These are phyloP conservation scores for Fistulinella prunicolor DNA, from an alignment of 768 basidiomycete genomes.

Conservation along the genomic window DNA sequence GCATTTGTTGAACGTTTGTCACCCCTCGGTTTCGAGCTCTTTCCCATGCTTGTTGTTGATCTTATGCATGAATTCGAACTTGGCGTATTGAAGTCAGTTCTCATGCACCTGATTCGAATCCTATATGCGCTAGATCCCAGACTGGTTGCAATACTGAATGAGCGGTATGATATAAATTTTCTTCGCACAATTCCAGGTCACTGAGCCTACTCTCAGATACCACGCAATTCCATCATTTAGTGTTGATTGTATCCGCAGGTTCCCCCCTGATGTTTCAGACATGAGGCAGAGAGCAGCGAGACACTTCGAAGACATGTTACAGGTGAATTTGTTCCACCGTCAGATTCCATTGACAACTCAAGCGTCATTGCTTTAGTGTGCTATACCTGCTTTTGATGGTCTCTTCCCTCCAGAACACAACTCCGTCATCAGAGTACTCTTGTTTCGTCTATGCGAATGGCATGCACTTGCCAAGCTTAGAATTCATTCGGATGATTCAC, in stretches of 20 bases:
- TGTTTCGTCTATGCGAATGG: conserved; percentile 23
- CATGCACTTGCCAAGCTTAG: conserved; percentile 28
- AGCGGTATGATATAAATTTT: conserved; percentile 24
- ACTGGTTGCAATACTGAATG: conserved; percentile 22
- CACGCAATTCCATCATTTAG: conserved; percentile 40
- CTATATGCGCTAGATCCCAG: conserved; percentile 13
- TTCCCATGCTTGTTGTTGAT: conserved; percentile 19
- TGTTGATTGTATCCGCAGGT: conserved; percentile 27
- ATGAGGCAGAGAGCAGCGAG: conserved; percentile 35
- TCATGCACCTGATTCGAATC: conserved; percentile 37
- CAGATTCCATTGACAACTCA: not conserved
- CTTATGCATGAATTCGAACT: conserved; percentile 25
- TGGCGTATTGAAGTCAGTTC: conserved; percentile 33
- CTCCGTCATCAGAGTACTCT: conserved; percentile 11
- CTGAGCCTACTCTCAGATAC: too few species aligned
- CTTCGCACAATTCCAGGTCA: too few species aligned
- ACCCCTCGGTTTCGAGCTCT: not conserved
- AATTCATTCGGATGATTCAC: conserved; percentile 22
- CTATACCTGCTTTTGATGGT: conserved; percentile 34
- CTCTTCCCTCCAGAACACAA: conserved; percentile 22
- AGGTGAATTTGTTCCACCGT: conserved; percentile 15
- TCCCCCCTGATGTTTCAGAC: conserved; percentile 31
- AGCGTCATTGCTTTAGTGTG: conserved; percentile 20
- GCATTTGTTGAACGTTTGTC: not conserved
- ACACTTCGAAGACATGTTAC: conserved; percentile 40